These are phyloP conservation scores for Aspergillus clavatus DNA, from an alignment of 2,329 filamentous ascomycete genomes.

Conservation along the genomic window DNA sequence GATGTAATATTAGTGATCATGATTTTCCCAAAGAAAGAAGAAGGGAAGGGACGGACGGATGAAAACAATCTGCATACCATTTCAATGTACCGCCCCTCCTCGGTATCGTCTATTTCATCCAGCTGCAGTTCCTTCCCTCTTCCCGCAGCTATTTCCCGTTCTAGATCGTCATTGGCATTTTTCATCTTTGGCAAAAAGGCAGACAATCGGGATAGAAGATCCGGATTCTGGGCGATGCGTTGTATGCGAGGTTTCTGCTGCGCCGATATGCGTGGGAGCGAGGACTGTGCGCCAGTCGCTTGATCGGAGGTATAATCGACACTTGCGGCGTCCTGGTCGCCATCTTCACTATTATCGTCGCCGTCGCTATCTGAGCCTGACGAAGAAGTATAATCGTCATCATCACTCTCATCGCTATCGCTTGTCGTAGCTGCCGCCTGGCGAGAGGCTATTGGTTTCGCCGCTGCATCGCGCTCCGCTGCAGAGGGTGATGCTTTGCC, in stretches of 20 bases:
- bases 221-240: slow-evolving; percentile 22
- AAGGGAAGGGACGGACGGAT: no score
- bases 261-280: slow-evolving; percentile 27
- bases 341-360: slow-evolving; percentile 22
- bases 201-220: slow-evolving; percentile 35
- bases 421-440: not conserved
- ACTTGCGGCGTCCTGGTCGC: slow-evolving; percentile 10
- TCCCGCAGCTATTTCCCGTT: slow-evolving; percentile 35
- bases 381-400: slow-evolving; percentile 21
- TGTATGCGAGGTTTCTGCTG: slow-evolving; percentile 33
- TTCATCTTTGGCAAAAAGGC: slow-evolving; percentile 41
- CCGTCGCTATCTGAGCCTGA: slow-evolving; percentile 23
- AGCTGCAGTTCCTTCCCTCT: slow-evolving; percentile 27
- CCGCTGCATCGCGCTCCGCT: not conserved
- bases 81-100: slow-evolving; percentile 38
- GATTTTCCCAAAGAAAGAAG: not conserved
- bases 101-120: slow-evolving; percentile 32
- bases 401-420: slow-evolving; percentile 8
- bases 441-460: slow-evolving; percentile 4
- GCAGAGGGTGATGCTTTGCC: not conserved
- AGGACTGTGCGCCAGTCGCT: not conserved
- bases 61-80: slow-evolving; percentile 30
- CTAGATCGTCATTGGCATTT: slow-evolving; percentile 40
- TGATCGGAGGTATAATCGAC: slow-evolving; percentile 2
- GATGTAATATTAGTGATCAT: not conserved